Conservation (phyloP, 2,329 filamentous ascomycete species). For the Nigrospora sphaerica region DNA sequence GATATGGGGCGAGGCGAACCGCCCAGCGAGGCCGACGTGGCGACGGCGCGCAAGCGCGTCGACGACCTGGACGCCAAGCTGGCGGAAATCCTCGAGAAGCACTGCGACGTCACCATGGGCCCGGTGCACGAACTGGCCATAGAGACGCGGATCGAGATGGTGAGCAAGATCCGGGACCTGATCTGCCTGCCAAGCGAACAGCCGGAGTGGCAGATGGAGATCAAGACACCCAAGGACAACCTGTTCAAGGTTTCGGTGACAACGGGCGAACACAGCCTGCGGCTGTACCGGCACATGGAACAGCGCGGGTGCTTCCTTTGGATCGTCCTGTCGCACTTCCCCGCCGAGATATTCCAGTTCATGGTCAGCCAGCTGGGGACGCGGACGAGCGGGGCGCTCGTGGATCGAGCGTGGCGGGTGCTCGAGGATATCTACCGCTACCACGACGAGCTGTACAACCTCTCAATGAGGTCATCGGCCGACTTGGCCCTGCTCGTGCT, state of each 20-base stretch:
- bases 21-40: conserved; percentile 21
- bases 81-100: conserved; percentile 37
- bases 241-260: conserved; percentile 48
- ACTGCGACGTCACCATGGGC: conserved; percentile 44
- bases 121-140: conserved; percentile 43
- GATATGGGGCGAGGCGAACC: conserved; percentile 24
- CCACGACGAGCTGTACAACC: conserved; percentile 44
- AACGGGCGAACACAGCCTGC: conserved; percentile 38
- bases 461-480: conserved; percentile 34
- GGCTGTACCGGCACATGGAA: conserved; percentile 33
- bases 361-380: conserved; percentile 46
- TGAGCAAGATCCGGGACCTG: conserved; percentile 41
- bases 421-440: conserved; percentile 39
- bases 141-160: conserved; percentile 38
- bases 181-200: conserved; percentile 38
- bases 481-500: conserved; percentile 40
- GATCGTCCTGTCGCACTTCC: conserved; percentile 44
- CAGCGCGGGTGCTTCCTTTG: conserved; percentile 42
- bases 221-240: conserved; percentile 42
- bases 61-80: conserved; percentile 35
- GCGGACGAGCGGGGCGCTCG: conserved; percentile 38
- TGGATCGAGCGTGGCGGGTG: conserved; percentile 46
- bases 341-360: conserved; percentile 48
- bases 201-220: conserved; percentile 42
- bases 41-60: conserved; percentile 34